Base-by-base conservation (phyloP, 129 eudicot genomes). In the Silybum marianum region DNA sequence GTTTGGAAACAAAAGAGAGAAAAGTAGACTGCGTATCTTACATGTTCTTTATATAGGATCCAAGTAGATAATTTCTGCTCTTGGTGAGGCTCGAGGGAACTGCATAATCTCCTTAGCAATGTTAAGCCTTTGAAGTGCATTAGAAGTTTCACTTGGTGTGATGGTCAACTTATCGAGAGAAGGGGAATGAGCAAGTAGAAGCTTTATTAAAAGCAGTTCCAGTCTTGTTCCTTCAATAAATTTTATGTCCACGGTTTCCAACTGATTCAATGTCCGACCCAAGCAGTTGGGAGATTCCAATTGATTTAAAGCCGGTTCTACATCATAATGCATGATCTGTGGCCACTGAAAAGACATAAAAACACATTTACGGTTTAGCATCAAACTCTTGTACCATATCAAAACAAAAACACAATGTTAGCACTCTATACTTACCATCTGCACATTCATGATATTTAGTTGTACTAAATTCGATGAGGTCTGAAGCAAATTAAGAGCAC, bases 141-240 rank as follows among this genome's bases (percentile, higher is more conserved):
- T 44, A 30, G 22, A 9, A 1, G 11, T 39, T 3, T 71, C 18
- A 12, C n/a, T 21, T 6, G 38, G 32, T 26, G 16, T 11, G 48
- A 76, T 21, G 12, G 72, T 26, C 18, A 76, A 26, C 71, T 8
- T 9, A 30, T 76, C 80, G 32, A 54, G 79, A n/a, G 14, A 48
- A 6, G 79, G 79, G 69, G 79, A 51, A 32, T 62, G 44, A 16
- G 46, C 71, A 60, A 76, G 71, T 76, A 62, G 6, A 32, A 76
- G 71, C 48, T 40, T 40, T 40, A 9, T 40, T 9, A 40, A 40
- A 40, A 40, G 48, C 48, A 40, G 12, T 40, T 40, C 12, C 13
- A 10, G 12, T 40, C 2, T 40, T 40, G 48, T 7, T 40, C 34
- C 72, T 68, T 32, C 6, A 32, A 32, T 32, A 32, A 32, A 32